phyloP scores from a whole-genome alignment of 2,329 filamentous ascomycete genomes.

The Dryadomyces sulphureus region DNA sequence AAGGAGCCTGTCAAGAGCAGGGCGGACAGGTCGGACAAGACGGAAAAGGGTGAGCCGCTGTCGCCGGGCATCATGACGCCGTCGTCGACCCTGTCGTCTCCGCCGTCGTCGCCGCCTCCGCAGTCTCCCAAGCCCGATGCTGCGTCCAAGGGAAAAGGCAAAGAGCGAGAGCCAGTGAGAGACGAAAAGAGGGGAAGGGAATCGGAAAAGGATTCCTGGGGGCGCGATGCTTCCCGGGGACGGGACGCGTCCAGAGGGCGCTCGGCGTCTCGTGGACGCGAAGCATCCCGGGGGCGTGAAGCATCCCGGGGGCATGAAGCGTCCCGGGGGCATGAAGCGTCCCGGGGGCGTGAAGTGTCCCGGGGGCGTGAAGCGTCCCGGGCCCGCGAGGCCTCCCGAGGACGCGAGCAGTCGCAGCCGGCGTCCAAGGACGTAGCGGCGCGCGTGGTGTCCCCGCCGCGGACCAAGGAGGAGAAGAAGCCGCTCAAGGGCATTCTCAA shows the following conservation, averaged over 20 bases:
- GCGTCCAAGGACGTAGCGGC: conserved; percentile 18
- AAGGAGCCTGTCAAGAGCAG: neutral
- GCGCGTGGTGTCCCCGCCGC: conserved; percentile 61
- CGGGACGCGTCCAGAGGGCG: no score
- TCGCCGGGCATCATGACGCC: conserved; percentile 10
- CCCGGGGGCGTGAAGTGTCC: no score
- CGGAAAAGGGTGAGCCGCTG: neutral
- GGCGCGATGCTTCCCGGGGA: no score
- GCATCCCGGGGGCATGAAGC: no score
- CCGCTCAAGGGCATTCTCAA: conserved; percentile 76
- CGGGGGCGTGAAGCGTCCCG: no score
- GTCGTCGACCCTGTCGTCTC: conserved; percentile 9
- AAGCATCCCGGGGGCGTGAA: no score
- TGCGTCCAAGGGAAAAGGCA: no score
- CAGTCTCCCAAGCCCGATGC: conserved; percentile 15
- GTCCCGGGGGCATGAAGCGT: no score
- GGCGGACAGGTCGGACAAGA: neutral
- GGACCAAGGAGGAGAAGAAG: conserved; percentile 31
- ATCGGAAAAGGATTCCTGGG: no score
- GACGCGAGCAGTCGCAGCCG: conserved; percentile 5
- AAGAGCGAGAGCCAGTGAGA: neutral
- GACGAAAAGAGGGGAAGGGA: neutral
- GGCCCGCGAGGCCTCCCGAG: neutral
- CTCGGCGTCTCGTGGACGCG: no score
- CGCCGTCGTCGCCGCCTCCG: conserved; percentile 14